A percentile compares a stretch with the other conserved stretches of the same genome.
Evolutionary conservation across 192 early-diverging fungal genomes (phyloP).

Genomic region (Coemansia asiatica): DNA sequence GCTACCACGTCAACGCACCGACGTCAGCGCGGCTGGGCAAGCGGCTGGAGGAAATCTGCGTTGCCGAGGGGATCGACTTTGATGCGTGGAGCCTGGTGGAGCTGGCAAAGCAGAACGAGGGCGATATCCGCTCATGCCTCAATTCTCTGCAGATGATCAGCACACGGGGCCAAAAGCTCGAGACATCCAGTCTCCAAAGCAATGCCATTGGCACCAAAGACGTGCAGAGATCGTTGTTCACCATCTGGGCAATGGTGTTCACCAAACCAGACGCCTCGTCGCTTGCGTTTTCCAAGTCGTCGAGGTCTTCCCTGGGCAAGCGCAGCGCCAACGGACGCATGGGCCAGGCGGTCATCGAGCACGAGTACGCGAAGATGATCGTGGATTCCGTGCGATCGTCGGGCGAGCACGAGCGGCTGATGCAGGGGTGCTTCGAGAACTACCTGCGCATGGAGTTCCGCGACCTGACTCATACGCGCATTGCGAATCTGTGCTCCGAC

Average conservation of each 20-base stretch:
- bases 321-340: constrained; percentile 8
- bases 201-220: constrained; percentile 77
- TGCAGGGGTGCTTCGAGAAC: constrained; percentile 92
- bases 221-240: constrained; percentile 70
- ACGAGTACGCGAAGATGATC: constrained; percentile 38
- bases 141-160: constrained; percentile 75
- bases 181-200: constrained; percentile 52
- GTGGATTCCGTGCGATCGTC: constrained; percentile 50
- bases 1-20: constrained; percentile 69
- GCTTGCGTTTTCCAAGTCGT: constrained; percentile 8
- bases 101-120: constrained; percentile 74
- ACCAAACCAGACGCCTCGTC: constrained; percentile 28
- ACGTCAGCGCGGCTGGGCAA: constrained; percentile 65
- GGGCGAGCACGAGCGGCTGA: constrained; percentile 85
- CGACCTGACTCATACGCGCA: constrained; percentile 67
- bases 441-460: constrained; percentile 79
- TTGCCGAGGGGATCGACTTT: constrained; percentile 66
- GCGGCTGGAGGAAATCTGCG: constrained; percentile 80
- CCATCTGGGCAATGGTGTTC: constrained; percentile 87
- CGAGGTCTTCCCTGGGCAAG: constrained; percentile 11
- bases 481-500: constrained; percentile 63
- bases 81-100: constrained; percentile 75
- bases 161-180: constrained; percentile 20
- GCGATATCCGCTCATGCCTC: constrained; percentile 86
- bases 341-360: constrained; percentile 10